These are phyloP conservation scores for Blakeslea trispora DNA, from an alignment of 371 early-diverging fungal genomes.

Conservation along the genomic window DNA sequence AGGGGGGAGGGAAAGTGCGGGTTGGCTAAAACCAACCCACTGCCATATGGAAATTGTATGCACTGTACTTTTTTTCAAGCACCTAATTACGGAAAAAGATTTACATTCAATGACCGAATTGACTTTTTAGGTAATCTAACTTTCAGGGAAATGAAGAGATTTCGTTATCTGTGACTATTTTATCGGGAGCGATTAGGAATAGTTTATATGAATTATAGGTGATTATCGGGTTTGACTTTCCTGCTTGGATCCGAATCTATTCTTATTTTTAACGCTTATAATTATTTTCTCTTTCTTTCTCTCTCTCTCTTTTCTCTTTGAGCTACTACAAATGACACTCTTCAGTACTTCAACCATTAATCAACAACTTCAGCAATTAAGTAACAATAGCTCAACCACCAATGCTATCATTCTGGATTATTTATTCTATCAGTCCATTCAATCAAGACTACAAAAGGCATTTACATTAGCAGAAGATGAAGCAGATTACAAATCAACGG, in stretches of 20 bases:
- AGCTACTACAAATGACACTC: slow-evolving; percentile 1
- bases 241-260: slow-evolving; percentile 8
- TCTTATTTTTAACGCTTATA: background rate
- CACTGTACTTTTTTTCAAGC: background rate
- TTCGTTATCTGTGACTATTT: slow-evolving; percentile 17
- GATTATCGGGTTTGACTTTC: slow-evolving; percentile 6
- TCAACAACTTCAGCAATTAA: slow-evolving; percentile 3
- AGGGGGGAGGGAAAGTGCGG: no score
- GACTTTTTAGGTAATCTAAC: slow-evolving; percentile 1
- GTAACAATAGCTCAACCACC: slow-evolving; percentile 29
- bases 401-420: slow-evolving; percentile 63
- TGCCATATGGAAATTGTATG: no score
- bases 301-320: slow-evolving; percentile 4
- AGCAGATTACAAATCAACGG: slow-evolving; percentile 29
- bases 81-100: background rate
- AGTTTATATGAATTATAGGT: background rate
- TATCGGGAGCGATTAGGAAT: slow-evolving; percentile 11
- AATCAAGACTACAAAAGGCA: slow-evolving; percentile 41
- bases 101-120: background rate
- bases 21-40: no score
- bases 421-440: slow-evolving; percentile 59
- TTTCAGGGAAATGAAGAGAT: background rate
- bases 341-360: slow-evolving; percentile 4
- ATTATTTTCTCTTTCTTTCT: slow-evolving; percentile 11
- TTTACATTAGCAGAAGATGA: slow-evolving; percentile 29